Percentiles rank a stretch among this genome's conserved stretches.
phyloP scores from a whole-genome alignment of 148 eudicot genomes.

The Rhododendron williamsianum region DNA sequence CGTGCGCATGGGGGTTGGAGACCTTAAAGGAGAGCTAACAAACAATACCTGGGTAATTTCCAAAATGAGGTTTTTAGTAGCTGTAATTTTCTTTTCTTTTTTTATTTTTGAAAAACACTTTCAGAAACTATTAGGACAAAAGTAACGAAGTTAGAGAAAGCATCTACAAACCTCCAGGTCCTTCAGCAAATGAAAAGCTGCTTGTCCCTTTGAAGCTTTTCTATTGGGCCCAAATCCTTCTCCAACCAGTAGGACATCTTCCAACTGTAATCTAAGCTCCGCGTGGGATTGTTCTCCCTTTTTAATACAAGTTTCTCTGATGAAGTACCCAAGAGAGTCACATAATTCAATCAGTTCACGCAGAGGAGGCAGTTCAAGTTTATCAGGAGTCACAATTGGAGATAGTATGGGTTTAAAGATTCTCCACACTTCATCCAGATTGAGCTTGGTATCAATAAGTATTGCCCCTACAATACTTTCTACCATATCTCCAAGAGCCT shows the following conservation, averaged over 20 bases:
- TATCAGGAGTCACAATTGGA: constrained; percentile 92
- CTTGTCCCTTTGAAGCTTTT: constrained; percentile 82
- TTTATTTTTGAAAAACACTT: neutral
- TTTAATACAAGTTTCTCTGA: constrained; percentile 39
- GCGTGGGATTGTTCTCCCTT: constrained; percentile 39
- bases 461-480: constrained; percentile 94
- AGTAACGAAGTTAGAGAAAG: neutral
- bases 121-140: neutral
- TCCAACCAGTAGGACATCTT: constrained; percentile 47
- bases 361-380: constrained; percentile 73
- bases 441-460: constrained; percentile 70
- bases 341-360: constrained; percentile 81
- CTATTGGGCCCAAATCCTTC: constrained; percentile 58
- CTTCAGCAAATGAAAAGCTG: constrained; percentile 60
- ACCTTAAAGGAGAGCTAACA: neutral
- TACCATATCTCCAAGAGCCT: constrained; percentile 87
- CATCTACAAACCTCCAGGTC: constrained; percentile 48
- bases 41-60: neutral
- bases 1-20: neutral
- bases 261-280: constrained; percentile 58
- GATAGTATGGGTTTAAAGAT: constrained; percentile 66
- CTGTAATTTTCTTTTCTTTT: neutral
- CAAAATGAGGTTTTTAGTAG: neutral
- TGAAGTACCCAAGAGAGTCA: constrained; percentile 69
- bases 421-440: constrained; percentile 82